These are phyloP conservation scores for Debaryomyces nepalensis DNA, from an alignment of 1,139 yeast genomes.

Conservation along the genomic window DNA sequence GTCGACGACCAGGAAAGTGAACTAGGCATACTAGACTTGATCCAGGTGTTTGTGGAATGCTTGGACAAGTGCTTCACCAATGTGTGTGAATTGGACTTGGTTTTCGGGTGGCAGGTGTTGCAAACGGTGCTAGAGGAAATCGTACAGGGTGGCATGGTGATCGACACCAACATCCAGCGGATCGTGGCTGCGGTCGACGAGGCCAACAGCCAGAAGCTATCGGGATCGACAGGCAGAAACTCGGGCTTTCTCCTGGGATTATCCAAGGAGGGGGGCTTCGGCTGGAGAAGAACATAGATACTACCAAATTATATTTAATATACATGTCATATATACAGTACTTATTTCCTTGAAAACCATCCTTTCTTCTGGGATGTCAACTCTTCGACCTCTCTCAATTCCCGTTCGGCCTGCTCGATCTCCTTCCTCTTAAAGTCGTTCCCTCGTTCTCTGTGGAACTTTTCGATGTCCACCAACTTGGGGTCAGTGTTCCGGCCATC, in stretches of 20 bases:
- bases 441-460: conserved; percentile 54
- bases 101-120: conserved; percentile 95
- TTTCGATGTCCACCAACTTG: conserved; percentile 52
- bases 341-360: conserved; percentile 32
- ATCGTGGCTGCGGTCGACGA: conserved; percentile 83
- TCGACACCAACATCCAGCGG: conserved; percentile 82
- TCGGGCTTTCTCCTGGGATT: conserved; percentile 48
- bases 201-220: conserved; percentile 54
- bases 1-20: conserved; percentile 97
- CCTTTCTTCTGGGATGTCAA: conserved; percentile 35
- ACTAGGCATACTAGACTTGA: conserved; percentile 87
- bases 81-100: conserved; percentile 93
- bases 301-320: conserved; percentile 9
- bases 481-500: conserved; percentile 38
- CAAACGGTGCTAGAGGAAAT: conserved; percentile 92
- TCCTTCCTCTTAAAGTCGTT: conserved; percentile 48
- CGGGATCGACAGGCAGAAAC: conserved; percentile 16
- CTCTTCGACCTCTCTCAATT: conserved; percentile 36
- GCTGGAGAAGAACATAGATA: conserved; percentile 37
- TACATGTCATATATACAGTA: conserved; percentile 9
- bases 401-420: conserved; percentile 41
- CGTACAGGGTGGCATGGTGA: conserved; percentile 98
- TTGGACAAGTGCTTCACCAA: conserved; percentile 90
- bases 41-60: conserved; percentile 96
- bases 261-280: conserved; percentile 48